These are phyloP conservation scores for Gleditsia sinensis DNA, from an alignment of 306 rosid species.

Conservation along the genomic window DNA sequence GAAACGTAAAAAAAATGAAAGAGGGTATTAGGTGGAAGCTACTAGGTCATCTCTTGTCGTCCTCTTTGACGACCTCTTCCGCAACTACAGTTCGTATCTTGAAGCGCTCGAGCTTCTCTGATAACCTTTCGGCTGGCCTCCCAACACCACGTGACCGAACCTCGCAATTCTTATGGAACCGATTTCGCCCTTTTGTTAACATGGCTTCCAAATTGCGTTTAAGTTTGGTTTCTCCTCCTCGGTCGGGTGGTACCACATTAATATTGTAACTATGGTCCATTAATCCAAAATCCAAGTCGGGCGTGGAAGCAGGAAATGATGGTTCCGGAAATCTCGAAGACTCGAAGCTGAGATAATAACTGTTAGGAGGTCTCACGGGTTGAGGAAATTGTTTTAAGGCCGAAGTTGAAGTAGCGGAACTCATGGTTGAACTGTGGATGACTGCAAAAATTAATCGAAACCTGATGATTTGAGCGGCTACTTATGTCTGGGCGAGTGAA, in stretches of 20 bases:
- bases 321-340: not conserved
- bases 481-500: too few species aligned
- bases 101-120: slow-evolving; percentile 7
- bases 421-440: slow-evolving; percentile 14
- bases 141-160: not conserved
- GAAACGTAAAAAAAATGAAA: not conserved
- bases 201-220: not conserved
- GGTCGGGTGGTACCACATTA: too few species aligned
- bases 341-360: slow-evolving; percentile 15
- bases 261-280: not conserved
- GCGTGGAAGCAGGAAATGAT: not conserved
- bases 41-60: not conserved
- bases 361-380: slow-evolving; percentile 29
- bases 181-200: not conserved
- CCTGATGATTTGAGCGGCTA: too few species aligned
- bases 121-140: not conserved
- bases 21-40: not conserved
- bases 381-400: slow-evolving; percentile 28
- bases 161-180: not conserved
- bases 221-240: not conserved
- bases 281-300: not conserved
- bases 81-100: slow-evolving; percentile 7
- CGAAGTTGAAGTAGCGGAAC: not conserved
- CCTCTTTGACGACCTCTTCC: not conserved
- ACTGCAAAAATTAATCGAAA: too few species aligned